A percentile compares a stretch with the other conserved stretches of the same genome.
phyloP scores from a whole-genome alignment of 192 early-diverging fungal genomes.

The Neocallimastix lanati region DNA sequence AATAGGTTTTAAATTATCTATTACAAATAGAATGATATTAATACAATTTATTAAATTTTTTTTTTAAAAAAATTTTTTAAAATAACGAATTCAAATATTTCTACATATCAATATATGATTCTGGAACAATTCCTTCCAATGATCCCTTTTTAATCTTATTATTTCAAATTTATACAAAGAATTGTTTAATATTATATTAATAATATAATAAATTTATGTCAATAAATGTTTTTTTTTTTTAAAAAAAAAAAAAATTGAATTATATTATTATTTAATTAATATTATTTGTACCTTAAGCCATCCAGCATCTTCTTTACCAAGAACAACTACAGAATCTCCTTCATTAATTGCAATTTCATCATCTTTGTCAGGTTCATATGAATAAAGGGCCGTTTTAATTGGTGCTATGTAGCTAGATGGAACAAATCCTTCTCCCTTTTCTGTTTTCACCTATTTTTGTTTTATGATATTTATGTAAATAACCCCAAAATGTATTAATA shows the following conservation, averaged over 20 bases:
- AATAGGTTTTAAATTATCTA: no score
- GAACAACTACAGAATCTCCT: neutral
- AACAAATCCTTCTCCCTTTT: neutral
- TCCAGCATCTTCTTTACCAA: neutral
- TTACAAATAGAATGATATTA: no score
- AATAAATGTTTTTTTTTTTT: no score
- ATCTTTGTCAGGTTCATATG: neutral
- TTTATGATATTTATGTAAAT: no score
- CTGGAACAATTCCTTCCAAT: neutral
- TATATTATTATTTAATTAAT: neutral
- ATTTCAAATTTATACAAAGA: no score
- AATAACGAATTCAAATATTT: no score
- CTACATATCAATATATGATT: neutral
- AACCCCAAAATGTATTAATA: no score
- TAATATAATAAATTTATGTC: no score
- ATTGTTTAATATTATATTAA: no score
- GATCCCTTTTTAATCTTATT: neutral
- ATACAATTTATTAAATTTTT: no score
- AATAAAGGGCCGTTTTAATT: neutral
- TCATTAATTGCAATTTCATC: neutral
- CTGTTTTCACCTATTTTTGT: neutral
- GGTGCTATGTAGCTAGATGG: neutral
- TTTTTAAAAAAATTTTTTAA: no score
- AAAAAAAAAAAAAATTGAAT: no score
- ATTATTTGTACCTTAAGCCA: neutral